phyloP scores from a whole-genome alignment of 2,329 filamentous ascomycete genomes.

The Ilyonectria mors-panacis region DNA sequence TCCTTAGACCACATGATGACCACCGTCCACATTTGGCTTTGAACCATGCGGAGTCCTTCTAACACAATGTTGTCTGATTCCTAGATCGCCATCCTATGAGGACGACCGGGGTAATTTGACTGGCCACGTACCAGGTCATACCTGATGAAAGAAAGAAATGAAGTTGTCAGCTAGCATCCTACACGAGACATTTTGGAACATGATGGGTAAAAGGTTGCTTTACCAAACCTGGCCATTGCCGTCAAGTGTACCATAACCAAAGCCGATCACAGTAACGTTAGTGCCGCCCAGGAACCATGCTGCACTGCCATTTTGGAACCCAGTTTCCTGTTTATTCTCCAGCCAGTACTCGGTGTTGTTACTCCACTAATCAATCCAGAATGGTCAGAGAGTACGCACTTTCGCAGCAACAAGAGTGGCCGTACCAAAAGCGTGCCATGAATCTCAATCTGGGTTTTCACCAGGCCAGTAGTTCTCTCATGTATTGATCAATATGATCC shows the following conservation, averaged over 20 bases:
- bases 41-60: conserved; percentile 64
- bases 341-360: conserved; percentile 67
- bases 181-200: conserved; percentile 53
- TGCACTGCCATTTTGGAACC: conserved; percentile 69
- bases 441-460: conserved; percentile 10
- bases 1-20: conserved; percentile 64
- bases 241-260: conserved; percentile 67
- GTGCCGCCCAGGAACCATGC: conserved; percentile 70
- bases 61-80: background rate
- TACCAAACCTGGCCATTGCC: conserved; percentile 75
- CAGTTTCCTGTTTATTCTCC: conserved; percentile 63
- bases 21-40: conserved; percentile 75
- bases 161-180: background rate
- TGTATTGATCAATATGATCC: background rate
- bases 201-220: conserved; percentile 43
- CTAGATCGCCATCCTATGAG: background rate
- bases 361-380: conserved; percentile 55
- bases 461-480: conserved; percentile 7
- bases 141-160: background rate
- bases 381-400: background rate
- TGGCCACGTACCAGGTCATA: conserved; percentile 36
- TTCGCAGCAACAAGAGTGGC: background rate
- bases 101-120: conserved; percentile 64
- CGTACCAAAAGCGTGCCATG: conserved; percentile 3
- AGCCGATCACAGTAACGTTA: conserved; percentile 64